A percentile compares a stretch with the other conserved stretches of the same genome.
These are phyloP conservation scores for Colletotrichum sublineola DNA, from an alignment of 2,329 filamentous ascomycete genomes.

Conservation along the genomic window DNA sequence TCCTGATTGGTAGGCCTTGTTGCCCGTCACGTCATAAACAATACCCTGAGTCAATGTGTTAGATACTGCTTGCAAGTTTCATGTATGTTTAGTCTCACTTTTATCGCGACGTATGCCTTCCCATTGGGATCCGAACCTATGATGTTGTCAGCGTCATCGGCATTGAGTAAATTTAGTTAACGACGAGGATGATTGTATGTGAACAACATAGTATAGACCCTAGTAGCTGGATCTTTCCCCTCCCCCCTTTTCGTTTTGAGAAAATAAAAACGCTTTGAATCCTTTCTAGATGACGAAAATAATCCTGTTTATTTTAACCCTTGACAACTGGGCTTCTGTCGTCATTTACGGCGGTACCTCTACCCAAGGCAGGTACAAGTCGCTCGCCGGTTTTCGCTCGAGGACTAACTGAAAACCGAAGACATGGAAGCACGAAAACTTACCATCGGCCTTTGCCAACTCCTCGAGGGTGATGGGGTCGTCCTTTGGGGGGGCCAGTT, in stretches of 20 bases:
- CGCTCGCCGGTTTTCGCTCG: background rate
- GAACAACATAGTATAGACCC: background rate
- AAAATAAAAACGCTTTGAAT: too few species aligned
- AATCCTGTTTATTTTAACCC: background rate
- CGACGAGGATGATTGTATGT: background rate
- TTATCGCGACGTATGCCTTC: constrained; percentile 74
- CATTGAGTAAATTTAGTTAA: background rate
- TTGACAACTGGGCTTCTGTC: background rate
- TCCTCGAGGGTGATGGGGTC: constrained; percentile 87
- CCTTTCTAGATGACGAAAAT: background rate
- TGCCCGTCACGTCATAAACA: constrained; percentile 94
- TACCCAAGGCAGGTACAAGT: background rate
- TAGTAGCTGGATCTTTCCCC: background rate
- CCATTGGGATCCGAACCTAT: constrained; percentile 38
- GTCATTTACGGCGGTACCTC: background rate
- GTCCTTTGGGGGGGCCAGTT: constrained; percentile 86
- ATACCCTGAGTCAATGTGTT: constrained; percentile 72
- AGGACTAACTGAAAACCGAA: background rate
- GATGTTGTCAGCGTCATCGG: constrained; percentile 2
- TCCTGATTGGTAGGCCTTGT: constrained; percentile 85
- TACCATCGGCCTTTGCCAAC: constrained; percentile 86
- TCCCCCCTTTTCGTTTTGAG: too few species aligned
- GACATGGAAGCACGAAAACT: constrained; percentile 48
- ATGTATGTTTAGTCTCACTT: constrained; percentile 57
- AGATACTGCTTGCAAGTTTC: background rate